Base-by-base conservation (phyloP, 495 filamentous ascomycete genomes). In the Aspergillus baeticus region DNA sequence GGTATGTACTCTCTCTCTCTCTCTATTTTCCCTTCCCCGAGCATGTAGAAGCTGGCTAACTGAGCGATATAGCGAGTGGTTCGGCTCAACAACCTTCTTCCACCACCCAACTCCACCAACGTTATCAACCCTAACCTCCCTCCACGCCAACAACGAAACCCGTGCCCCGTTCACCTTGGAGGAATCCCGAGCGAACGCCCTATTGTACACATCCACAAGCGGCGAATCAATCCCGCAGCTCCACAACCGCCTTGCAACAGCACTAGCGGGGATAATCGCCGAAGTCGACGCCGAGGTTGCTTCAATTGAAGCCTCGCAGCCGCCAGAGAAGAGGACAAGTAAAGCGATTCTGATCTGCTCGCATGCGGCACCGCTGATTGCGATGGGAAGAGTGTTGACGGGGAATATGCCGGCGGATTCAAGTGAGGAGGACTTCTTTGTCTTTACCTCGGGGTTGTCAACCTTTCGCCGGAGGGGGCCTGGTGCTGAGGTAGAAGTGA, bases 361-460 rank as follows among this genome's bases (percentile, higher is more conserved):
- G n/a, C 94, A 98, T 75, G 94, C 93, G 0, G 94, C 94, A 18
- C 80, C 84, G 13, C 77, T 96, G 62, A 95, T 98, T 63, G 87
- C 88, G 6, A 85, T 91, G 51, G 94, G 92, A 2, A 80, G 94
- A 11, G 83, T 79, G 5, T 73, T 98, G 59, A 96, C 91, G 13
- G 90, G 89, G 0, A 53, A 64, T 3, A 87, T 91, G 84, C 91
- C 91, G 0, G 78, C 81, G 8, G 84, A 88, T 69, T 63, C 77
- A 35, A 79, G 76, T 6, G 79, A 77, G 57, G 86, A 91, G 54
- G 94, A 98, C 68, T 96, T 97, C 63, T 76, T 77, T 51, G 86
- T 90, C n/a, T 96, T 87, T 62, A 97, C 94, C 14, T 91, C 89
- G 63, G 86, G 87, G 1, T 58, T 98, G 58, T 89, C 82, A 55